Evolutionary conservation across 441 rosid species (phyloP), one percentile per base, ranked within the genome.

Genomic region (Aleurites moluccanus): DNA sequence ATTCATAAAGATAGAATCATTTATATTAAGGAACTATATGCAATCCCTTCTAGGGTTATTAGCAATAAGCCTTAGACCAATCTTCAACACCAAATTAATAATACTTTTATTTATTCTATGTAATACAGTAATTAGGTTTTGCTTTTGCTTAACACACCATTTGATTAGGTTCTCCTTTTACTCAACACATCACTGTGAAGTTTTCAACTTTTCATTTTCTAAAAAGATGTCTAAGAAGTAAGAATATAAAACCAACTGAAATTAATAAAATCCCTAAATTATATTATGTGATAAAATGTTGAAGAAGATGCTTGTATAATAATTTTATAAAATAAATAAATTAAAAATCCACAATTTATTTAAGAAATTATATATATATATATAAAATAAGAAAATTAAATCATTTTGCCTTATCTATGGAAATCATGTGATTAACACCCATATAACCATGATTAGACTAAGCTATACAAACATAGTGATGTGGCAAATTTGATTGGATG

Each of bases 81-180:
- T 60, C 20, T 45, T 15, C 16, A 25, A 25, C 53, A 44, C 69
- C 68, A 64, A 64, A 10, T 44, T 38, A 40, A 25, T 2, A 49
- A 9, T 16, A 2, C 9, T 20, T 23, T 67, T 47, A 25, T 67
- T 67, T 45, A 1, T 49, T 49, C 21, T 9, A 67, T 45, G 35
- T 6, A 27, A 49, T n/a, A 67, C 60, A 67, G 52, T 25, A 45
- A 67, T 67, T 67, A 66, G 30, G 67, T 59, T 21, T 7, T 61
- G 42, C 47, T 18, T 63, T 64, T 10, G 49, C 8, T n/a, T 64
- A 38, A 0, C 68, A n/a, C 14, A 35, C 49, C 8, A n/a, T 16
- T 21, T n/a, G 50, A 64, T 64, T 64, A 40, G 50, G 28, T 64
- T 64, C 30, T 67, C 0, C 7, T 25, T 66, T 20, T 20, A 10